These are phyloP conservation scores for Penicillium hordei DNA, from an alignment of 2,329 filamentous ascomycete genomes.

Conservation along the genomic window DNA sequence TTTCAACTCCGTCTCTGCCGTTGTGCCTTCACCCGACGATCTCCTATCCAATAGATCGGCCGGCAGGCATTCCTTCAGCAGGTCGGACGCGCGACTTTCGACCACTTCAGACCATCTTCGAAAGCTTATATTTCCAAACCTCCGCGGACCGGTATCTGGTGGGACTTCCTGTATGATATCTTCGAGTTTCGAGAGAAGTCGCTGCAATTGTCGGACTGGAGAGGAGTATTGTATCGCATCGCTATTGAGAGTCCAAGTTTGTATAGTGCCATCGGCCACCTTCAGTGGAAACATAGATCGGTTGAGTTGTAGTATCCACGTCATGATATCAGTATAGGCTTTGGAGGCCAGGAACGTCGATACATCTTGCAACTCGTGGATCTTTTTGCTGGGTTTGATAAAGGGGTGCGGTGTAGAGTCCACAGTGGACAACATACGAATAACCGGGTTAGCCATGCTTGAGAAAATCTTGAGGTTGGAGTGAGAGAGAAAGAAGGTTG, in stretches of 20 bases:
- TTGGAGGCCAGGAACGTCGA: slow-evolving; percentile 73
- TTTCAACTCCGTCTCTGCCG: slow-evolving; percentile 66
- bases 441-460: slow-evolving; percentile 23
- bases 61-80: slow-evolving; percentile 61
- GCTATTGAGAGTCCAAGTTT: slow-evolving; percentile 52
- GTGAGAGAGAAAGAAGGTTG: slow-evolving; percentile 1
- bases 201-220: slow-evolving; percentile 64
- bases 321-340: slow-evolving; percentile 83
- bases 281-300: slow-evolving; percentile 75
- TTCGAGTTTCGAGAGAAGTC: slow-evolving; percentile 64
- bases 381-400: slow-evolving; percentile 69
- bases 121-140: slow-evolving; percentile 92
- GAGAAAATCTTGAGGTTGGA: background rate
- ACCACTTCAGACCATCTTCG: slow-evolving; percentile 76
- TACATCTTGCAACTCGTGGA: slow-evolving; percentile 83
- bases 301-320: slow-evolving; percentile 88
- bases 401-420: slow-evolving; percentile 59
- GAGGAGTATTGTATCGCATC: slow-evolving; percentile 51
- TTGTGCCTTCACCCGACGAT: slow-evolving; percentile 35
- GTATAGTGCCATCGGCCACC: slow-evolving; percentile 36
- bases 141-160: slow-evolving; percentile 77
- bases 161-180: slow-evolving; percentile 73
- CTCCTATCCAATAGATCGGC: slow-evolving; percentile 44
- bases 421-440: slow-evolving; percentile 47
- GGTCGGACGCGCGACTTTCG: slow-evolving; percentile 55